These are phyloP conservation scores for Aquilaria yunnanensis DNA, from an alignment of 345 rosid species.

Conservation along the genomic window DNA sequence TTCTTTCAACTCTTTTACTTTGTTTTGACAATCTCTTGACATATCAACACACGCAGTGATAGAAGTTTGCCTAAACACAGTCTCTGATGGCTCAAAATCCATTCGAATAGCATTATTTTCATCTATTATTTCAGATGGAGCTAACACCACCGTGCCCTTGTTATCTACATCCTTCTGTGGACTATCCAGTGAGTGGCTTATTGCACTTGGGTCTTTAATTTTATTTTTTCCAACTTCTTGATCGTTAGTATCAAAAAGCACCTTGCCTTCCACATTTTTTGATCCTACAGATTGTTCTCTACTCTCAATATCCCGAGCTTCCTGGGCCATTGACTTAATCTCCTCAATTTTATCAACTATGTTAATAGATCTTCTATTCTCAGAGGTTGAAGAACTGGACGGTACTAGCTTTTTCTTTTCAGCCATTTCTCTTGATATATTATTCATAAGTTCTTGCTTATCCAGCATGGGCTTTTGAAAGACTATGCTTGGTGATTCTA, in stretches of 20 bases:
- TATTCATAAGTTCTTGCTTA: constrained; percentile 41
- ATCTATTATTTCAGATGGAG: constrained; percentile 6
- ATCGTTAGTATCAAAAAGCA: not conserved
- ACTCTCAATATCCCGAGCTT: constrained; percentile 41
- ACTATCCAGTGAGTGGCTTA: constrained; percentile 16
- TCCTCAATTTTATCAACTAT: constrained; percentile 39
- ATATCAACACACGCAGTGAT: constrained; percentile 16
- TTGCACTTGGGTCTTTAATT: constrained; percentile 16
- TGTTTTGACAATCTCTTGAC: constrained; percentile 20
- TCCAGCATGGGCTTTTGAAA: constrained; percentile 61
- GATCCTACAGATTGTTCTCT: constrained; percentile 18
- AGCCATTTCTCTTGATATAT: constrained; percentile 37
- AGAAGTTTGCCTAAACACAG: constrained; percentile 21
- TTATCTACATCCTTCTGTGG: constrained; percentile 16
- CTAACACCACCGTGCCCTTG: constrained; percentile 12
- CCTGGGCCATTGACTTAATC: constrained; percentile 53
- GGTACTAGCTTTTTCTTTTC: constrained; percentile 24
- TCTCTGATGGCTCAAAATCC: constrained; percentile 21
- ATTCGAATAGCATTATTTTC: constrained; percentile 16
- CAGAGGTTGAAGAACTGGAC: constrained; percentile 28
- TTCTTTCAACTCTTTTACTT: constrained; percentile 10
- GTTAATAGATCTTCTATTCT: constrained; percentile 18
- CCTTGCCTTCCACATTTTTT: constrained; percentile 16
- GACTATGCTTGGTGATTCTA: constrained; percentile 18
- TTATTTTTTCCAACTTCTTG: constrained; percentile 4